A percentile compares a stretch with the other conserved stretches of the same genome.
These are phyloP conservation scores for Pyrenochaeta sp. DNA, from an alignment of 2,329 filamentous ascomycete species.

Conservation along the genomic window DNA sequence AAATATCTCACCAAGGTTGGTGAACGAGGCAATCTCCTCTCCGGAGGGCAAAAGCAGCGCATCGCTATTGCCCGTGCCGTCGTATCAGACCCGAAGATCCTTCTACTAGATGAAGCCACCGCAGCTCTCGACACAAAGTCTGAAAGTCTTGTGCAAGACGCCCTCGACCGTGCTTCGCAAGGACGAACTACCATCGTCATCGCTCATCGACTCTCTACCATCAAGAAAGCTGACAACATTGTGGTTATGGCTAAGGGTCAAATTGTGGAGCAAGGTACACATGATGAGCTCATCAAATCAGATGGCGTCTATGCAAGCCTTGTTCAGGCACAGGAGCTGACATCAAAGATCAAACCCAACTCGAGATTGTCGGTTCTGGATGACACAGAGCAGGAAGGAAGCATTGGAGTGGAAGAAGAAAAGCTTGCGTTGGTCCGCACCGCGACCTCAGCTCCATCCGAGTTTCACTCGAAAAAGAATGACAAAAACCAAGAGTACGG, in stretches of 20 bases:
- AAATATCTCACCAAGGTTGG: conserved; percentile 96
- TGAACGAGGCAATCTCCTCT: conserved; percentile 89
- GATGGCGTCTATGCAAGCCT: conserved; percentile 82
- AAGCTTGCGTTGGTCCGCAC: conserved; percentile 40
- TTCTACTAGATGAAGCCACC: conserved; percentile 94
- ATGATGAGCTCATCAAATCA: conserved; percentile 77
- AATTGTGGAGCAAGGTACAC: conserved; percentile 93
- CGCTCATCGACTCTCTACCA: conserved; percentile 92
- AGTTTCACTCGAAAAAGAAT: conserved; percentile 62
- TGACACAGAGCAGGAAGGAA: conserved; percentile 28
- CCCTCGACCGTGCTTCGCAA: conserved; percentile 83
- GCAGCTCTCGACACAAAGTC: conserved; percentile 93
- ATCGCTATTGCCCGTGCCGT: conserved; percentile 93
- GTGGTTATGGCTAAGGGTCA: conserved; percentile 86
- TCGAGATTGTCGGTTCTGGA: conserved; percentile 30
- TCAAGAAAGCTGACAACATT: conserved; percentile 93
- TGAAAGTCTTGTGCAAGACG: conserved; percentile 92
- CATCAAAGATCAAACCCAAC: conserved; percentile 30
- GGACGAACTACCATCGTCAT: conserved; percentile 96
- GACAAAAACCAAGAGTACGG: conserved; percentile 39
- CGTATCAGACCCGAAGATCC: conserved; percentile 88
- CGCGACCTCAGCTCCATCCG: conserved; percentile 61
- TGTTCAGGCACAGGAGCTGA: conserved; percentile 80
- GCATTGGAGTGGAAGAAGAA: conserved; percentile 26
- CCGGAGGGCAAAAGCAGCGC: conserved; percentile 95